phyloP scores from a whole-genome alignment of 2,329 filamentous ascomycete species.

The Fusarium avenaceum region DNA sequence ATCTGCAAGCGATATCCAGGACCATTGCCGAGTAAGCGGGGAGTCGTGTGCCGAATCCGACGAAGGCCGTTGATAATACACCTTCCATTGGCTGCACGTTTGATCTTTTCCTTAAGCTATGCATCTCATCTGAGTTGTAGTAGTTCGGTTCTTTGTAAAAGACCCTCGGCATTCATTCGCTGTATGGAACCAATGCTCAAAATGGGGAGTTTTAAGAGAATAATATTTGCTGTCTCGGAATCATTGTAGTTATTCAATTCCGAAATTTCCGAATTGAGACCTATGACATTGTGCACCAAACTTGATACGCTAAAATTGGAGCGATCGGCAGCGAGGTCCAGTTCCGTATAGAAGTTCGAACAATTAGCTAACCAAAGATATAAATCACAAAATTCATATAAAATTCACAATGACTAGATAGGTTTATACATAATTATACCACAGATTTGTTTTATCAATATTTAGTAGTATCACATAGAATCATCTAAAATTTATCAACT shows the following conservation, averaged over 20 bases:
- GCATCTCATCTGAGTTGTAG: neutral
- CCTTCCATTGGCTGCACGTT: conserved; percentile 4
- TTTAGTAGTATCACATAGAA: too few species aligned
- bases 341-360: too few species aligned
- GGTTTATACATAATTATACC: too few species aligned
- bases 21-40: conserved; percentile 29
- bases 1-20: conserved; percentile 14
- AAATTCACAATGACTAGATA: too few species aligned
- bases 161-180: neutral
- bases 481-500: too few species aligned
- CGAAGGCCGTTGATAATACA: conserved; percentile 2
- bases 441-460: too few species aligned
- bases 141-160: neutral
- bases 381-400: too few species aligned
- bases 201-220: neutral
- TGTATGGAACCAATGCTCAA: too few species aligned
- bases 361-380: too few species aligned
- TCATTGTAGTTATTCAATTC: too few species aligned
- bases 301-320: too few species aligned
- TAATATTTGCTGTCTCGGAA: neutral
- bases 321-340: too few species aligned
- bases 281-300: neutral
- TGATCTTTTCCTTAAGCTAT: neutral
- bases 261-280: conserved; percentile 9
- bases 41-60: conserved; percentile 23